These are phyloP conservation scores for Vigna unguiculata DNA, from an alignment of 306 rosid genomes.

Conservation along the genomic window DNA sequence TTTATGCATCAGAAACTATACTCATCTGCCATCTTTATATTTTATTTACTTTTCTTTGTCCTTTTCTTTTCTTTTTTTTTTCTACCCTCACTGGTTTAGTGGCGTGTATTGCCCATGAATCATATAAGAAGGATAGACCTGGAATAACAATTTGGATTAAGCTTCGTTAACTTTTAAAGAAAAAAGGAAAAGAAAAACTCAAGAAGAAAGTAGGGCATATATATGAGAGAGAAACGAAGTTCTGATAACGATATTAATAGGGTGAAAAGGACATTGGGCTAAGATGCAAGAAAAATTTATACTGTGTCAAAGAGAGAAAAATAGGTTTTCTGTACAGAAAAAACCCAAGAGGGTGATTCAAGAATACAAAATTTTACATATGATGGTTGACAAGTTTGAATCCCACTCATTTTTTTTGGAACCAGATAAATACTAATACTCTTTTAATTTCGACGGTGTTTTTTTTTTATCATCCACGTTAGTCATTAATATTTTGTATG, in stretches of 20 bases:
- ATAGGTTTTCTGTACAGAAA: not conserved
- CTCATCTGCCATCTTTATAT: slow-evolving; percentile 45
- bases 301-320: not conserved
- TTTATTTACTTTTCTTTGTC: slow-evolving; percentile 22
- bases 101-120: slow-evolving; percentile 48
- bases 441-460: too few species aligned
- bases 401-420: not conserved
- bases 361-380: too few species aligned
- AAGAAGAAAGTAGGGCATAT: slow-evolving; percentile 44
- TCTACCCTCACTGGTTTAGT: slow-evolving; percentile 31
- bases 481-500: too few species aligned
- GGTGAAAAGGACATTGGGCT: slow-evolving; percentile 63
- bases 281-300: slow-evolving; percentile 37
- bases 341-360: not conserved
- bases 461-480: too few species aligned
- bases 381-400: not conserved
- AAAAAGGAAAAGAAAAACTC: not conserved
- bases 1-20: slow-evolving; percentile 56
- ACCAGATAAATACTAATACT: not conserved
- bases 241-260: slow-evolving; percentile 61
- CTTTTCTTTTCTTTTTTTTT: not conserved
- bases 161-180: slow-evolving; percentile 10
- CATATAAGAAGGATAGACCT: slow-evolving; percentile 42
- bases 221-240: slow-evolving; percentile 45
- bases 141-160: slow-evolving; percentile 35